These are phyloP conservation scores for Straminergon stramineum DNA, from an alignment of 225 moss, liverwort and hornwort genomes.

Conservation along the genomic window DNA sequence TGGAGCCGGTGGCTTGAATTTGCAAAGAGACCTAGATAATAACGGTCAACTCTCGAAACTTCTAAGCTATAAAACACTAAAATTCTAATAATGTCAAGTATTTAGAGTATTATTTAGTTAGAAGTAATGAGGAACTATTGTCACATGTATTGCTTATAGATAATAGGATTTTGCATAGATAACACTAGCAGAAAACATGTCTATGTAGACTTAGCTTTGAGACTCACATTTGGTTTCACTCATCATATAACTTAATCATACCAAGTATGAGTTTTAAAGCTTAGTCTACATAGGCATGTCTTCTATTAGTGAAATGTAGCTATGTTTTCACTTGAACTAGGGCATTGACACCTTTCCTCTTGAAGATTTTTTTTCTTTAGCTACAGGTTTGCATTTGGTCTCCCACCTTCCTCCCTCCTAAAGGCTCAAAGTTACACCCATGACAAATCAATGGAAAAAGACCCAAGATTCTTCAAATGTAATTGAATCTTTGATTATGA, in stretches of 20 bases:
- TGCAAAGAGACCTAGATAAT: neutral
- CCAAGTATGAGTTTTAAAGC: neutral
- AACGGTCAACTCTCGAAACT: neutral
- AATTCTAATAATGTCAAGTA: neutral
- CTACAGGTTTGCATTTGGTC: neutral
- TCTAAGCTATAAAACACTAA: neutral
- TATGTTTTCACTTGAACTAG: neutral
- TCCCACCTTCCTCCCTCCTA: neutral
- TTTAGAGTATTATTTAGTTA: neutral
- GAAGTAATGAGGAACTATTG: neutral
- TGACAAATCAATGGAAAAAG: neutral
- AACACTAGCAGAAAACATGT: neutral
- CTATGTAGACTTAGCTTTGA: fast-evolving
- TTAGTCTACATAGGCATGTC: neutral
- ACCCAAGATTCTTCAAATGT: neutral
- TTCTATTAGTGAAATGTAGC: neutral
- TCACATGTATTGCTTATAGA: neutral
- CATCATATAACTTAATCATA: neutral
- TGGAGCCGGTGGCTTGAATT: neutral
- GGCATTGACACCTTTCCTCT: neutral
- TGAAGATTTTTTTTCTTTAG: no score
- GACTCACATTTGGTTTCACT: neutral
- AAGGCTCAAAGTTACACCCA: neutral
- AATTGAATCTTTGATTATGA: neutral
- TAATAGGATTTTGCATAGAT: neutral